Evolutionary conservation across 495 filamentous ascomycete species (phyloP).

Genomic region (Aspergillus sclerotiicarbonarius): DNA sequence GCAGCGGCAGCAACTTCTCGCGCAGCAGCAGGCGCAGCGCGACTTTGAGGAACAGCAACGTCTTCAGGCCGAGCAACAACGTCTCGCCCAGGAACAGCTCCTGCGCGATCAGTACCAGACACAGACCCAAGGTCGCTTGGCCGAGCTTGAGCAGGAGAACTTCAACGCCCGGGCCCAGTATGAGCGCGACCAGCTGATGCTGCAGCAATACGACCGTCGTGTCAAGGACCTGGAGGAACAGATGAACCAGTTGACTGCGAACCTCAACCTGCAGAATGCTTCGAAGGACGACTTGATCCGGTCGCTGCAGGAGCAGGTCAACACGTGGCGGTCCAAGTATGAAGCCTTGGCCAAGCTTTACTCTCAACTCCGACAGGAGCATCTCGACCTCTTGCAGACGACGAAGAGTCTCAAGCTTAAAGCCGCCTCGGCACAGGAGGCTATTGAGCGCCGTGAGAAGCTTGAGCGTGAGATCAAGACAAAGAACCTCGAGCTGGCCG

Average conservation of each 20-base stretch:
- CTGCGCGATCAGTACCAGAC: slow-evolving; percentile 81
- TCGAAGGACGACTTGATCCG: slow-evolving; percentile 95
- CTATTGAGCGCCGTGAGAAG: slow-evolving; percentile 91
- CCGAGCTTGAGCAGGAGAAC: slow-evolving; percentile 92
- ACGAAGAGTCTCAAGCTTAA: slow-evolving; percentile 96
- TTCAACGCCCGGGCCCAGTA: slow-evolving; percentile 92
- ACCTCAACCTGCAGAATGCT: slow-evolving; percentile 76
- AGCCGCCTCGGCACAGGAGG: slow-evolving; percentile 93
- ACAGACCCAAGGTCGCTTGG: slow-evolving; percentile 89
- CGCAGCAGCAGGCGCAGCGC: slow-evolving; percentile 75
- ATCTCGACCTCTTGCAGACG: slow-evolving; percentile 89
- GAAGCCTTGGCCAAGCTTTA: slow-evolving; percentile 96
- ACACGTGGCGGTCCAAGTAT: slow-evolving; percentile 96
- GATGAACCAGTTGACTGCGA: slow-evolving; percentile 74
- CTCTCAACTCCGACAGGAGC: slow-evolving; percentile 91
- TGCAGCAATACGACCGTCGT: slow-evolving; percentile 92
- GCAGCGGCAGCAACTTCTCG: slow-evolving; percentile 77
- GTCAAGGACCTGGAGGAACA: slow-evolving; percentile 92
- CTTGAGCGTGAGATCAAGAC: slow-evolving; percentile 96
- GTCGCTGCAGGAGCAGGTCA: slow-evolving; percentile 88
- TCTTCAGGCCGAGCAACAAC: slow-evolving; percentile 81
- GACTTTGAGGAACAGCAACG: slow-evolving; percentile 97
- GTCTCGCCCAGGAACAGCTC: slow-evolving; percentile 84
- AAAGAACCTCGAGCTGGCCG: slow-evolving; percentile 95
- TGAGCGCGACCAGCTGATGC: slow-evolving; percentile 92